Base-by-base conservation (phyloP, 805 yeast genomes). In the Myxozyma geophila region DNA sequence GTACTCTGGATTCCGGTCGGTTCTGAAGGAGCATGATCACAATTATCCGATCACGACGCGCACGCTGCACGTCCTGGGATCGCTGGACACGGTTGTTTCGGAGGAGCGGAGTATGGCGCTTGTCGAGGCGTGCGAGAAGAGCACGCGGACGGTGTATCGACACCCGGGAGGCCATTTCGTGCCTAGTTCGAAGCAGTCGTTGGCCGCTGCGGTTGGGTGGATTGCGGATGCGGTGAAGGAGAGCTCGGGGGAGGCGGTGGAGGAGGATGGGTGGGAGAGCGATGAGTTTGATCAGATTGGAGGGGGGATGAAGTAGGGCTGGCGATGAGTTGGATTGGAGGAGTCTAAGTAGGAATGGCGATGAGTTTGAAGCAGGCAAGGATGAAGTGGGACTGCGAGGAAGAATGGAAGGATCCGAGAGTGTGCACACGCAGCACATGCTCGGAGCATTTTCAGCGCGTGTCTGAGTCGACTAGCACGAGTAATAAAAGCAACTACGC, bases 161-260 rank as follows among this genome's bases (percentile, higher is more conserved):
- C 99, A 93, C 72, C 98, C 98, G 9, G 98, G 99, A 65, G 98
- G 98, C 1, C 99, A 93, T 74, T 92, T 89, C 78, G 97, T 93
- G 53, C 99, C 98, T 36, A 91, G 90, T 76, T 87, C 92, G 55
- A 89, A 89, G 75, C 84, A 82, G 60, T 75, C 80, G 56, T 70
- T 78, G 13, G 70, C 67, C 10, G 66, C 71, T 2, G 76, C 78
- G 8, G 67, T 70, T 2, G 68, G 69, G 8, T 78, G 78, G 70
- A 60, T 75, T 7, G n/a, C 39, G 46, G 40, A 53, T 6, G 46
- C 60, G n/a, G 17, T 44, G 17, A 52, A 60, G 52, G 62, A 60
- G 6, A n/a, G 58, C 36, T 43, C 48, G 41, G 13, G 41, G 5
- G 54, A 21, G 13, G 67, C 59, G 12, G 46, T 41, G 13, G 59